A percentile compares a stretch with the other conserved stretches of the same genome.
phyloP scores from a whole-genome alignment of 2,329 filamentous ascomycete genomes.

The Pseudogymnoascus sp. region DNA sequence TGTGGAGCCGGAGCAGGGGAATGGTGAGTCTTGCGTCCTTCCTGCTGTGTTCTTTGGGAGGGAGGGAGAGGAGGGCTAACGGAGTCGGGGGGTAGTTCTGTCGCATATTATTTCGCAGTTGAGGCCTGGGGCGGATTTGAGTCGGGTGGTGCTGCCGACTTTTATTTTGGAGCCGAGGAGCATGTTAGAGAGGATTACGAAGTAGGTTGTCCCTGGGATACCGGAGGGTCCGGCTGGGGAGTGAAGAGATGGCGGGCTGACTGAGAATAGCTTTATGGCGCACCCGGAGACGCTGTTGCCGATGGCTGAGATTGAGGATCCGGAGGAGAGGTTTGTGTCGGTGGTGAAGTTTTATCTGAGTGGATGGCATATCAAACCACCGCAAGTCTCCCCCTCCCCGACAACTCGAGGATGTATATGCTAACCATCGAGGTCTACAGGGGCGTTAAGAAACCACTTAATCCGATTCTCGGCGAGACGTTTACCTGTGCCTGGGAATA shows the following conservation, averaged over 20 bases:
- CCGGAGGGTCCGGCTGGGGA: background rate
- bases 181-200: slow-evolving; percentile 98
- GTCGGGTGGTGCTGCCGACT: slow-evolving; percentile 86
- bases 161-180: slow-evolving; percentile 97
- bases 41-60: background rate
- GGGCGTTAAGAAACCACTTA: slow-evolving; percentile 96
- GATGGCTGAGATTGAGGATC: slow-evolving; percentile 82
- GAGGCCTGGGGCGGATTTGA: slow-evolving; percentile 88
- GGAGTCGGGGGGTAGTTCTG: slow-evolving; percentile 54
- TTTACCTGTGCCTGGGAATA: slow-evolving; percentile 97
- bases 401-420: background rate
- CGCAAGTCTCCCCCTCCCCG: slow-evolving; percentile 49
- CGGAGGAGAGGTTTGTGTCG: slow-evolving; percentile 79
- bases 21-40: slow-evolving; percentile 51
- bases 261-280: slow-evolving; percentile 79
- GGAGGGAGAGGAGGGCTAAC: slow-evolving; percentile 16
- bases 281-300: slow-evolving; percentile 92
- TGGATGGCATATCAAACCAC: slow-evolving; percentile 97
- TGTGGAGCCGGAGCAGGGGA: slow-evolving; percentile 88
- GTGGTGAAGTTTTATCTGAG: slow-evolving; percentile 98
- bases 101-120: slow-evolving; percentile 96
- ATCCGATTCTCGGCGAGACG: slow-evolving; percentile 90
- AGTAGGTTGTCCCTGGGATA: slow-evolving; percentile 49
- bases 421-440: slow-evolving; percentile 36
- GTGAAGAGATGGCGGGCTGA: slow-evolving; percentile 13